Evolutionary conservation across 306 rosid genomes (phyloP), one percentile per base, ranked within the genome.

Genomic region (Malus sylvestris): DNA sequence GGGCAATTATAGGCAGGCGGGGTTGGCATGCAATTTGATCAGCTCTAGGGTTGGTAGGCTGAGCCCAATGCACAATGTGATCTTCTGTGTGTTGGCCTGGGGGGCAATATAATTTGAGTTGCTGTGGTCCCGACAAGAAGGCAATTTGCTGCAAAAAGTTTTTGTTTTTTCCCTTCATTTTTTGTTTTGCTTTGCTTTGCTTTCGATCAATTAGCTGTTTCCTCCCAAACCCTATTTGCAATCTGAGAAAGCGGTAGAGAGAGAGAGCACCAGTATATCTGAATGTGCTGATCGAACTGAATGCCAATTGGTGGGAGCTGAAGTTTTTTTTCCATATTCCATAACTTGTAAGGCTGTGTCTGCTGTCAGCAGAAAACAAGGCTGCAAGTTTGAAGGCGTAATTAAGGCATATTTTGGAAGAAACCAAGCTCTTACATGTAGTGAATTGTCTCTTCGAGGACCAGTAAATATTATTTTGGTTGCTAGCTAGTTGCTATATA

Each of bases 401-500:
- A 75, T 79, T 65, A 27, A 83, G 67, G 71, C 60, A 27, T 42
- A 32, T 27, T 33, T 65, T 19, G 73, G 52, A 60, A 70, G 49
- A 42, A 42, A 42, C 61, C 42, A 27, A 69, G 22, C 59, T 63
- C 38, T 20, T 25, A n/a, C 42, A 63, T 65, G 59, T 68, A 25
- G 67, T 77, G 87, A 69, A 77, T 80, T 78, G 84, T 80, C 87
- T 64, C 75, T 77, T 84, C 85, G 63, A 62, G 77, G 84, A 38
- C 72, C 82, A 82, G 76, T 71, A 51, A 33, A 64, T 84, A 25
- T 62, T 76, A 70, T 57, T 62, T 72, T 68, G 65, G 83, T 74
- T 51, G 35, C 63, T 66, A 20, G 20, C 20, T 5, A 49, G 55
- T 49, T 49, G 55, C 20, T 49, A 14, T 15, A 65, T 61, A 14